Base-by-base conservation (phyloP, 2,329 filamentous ascomycete genomes). In the Huntiella savannae region DNA sequence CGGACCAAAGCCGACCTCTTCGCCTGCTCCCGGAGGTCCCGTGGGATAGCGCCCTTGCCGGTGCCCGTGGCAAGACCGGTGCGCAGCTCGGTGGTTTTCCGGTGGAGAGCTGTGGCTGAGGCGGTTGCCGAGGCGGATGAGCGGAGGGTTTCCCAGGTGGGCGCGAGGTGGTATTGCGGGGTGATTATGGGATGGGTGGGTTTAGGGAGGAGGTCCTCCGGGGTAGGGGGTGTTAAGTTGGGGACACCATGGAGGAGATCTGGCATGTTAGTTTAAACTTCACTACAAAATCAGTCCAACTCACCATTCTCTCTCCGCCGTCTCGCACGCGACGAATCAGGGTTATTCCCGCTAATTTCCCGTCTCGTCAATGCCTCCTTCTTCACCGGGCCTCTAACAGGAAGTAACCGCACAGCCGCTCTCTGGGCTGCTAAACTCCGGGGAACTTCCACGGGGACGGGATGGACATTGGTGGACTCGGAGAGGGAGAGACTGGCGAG, bases 221-320 rank as follows among this genome's bases (percentile, higher is more conserved):
- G 77, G 39, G 81, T 69, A 0, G 91, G 91, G 1, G 87, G 84
- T 54, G 88, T 75, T 13, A 72, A 83, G 62, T 91, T 80, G 13
- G 91, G 91, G 50, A 96, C 91, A 61, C 78, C 75, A 48, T 94
- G 65, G 51, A 96, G 75, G 53, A 76, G 85, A 63, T 94, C 88
- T 46, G 44, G 19, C 34, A 17, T 33, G 17, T 47, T 36, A 42
- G 22, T 34, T 33, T 8, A 8, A 33, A 4, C 2, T 19, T 10
- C 15, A n/a, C n/a, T 17, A 16, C 22, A 28, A 4, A 8, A 8
- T 6, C 5, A 28, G 2, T 2, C 22, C 22, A 35, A 56, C 63
- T 53, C 70, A 92, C 85, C 83, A 61, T 96, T 98, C 67, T 98
- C 91, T 86, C 87, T 96, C 47, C 88, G 73, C 55, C 88, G 79